Percentiles rank a stretch among this genome's conserved stretches.
Evolutionary conservation across 768 basidiomycete species (phyloP).

Genomic region (Erythrobasidium yunnanense): DNA sequence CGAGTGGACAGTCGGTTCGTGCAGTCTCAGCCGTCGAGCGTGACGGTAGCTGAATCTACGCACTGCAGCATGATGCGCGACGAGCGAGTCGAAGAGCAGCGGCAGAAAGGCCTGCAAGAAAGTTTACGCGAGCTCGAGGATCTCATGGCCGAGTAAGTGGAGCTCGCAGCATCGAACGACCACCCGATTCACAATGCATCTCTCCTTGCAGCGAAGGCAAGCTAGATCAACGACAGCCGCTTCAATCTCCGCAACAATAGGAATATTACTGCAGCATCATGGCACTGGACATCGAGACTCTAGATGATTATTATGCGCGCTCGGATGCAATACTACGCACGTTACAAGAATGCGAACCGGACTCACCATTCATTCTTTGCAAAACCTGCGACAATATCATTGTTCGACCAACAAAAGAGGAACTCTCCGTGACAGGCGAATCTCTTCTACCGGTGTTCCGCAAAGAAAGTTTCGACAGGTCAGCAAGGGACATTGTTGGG

Average conservation of each 20-base stretch:
- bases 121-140: constrained; percentile 21
- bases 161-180: neutral
- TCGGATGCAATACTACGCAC: no score
- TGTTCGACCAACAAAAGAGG: no score
- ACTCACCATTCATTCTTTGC: no score
- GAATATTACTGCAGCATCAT: no score
- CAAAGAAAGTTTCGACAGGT: no score
- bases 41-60: neutral
- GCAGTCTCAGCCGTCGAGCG: neutral
- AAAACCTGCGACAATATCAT: no score
- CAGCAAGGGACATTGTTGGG: no score
- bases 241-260: neutral
- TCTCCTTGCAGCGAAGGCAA: constrained; percentile 18
- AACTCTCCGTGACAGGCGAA: no score
- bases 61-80: constrained; percentile 22
- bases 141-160: constrained; percentile 21
- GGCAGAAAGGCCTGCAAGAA: constrained; percentile 18
- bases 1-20: constrained; percentile 72
- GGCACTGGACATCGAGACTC: neutral
- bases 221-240: neutral
- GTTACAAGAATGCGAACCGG: no score
- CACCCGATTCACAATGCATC: neutral
- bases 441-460: no score
- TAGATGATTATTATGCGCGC: neutral
- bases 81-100: constrained; percentile 24